These are phyloP conservation scores for Fragilaria crotonensis DNA, from an alignment of 108 stramenopile genomes.

Conservation along the genomic window DNA sequence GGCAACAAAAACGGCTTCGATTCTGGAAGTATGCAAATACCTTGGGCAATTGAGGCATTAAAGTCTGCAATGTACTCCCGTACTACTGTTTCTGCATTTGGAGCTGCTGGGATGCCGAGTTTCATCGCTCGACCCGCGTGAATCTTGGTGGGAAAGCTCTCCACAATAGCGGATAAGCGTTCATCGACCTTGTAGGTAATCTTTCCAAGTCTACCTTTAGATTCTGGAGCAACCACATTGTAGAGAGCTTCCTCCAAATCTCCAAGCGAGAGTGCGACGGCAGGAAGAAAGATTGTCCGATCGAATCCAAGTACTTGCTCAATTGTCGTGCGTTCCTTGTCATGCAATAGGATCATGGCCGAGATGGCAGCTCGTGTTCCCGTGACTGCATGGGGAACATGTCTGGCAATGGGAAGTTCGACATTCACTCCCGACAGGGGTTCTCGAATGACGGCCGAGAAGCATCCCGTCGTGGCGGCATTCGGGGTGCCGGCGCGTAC, in stretches of 20 bases:
- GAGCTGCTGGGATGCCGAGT: slow-evolving; percentile 30
- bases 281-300: slow-evolving; percentile 50
- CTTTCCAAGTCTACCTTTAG: slow-evolving; percentile 15
- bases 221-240: slow-evolving; percentile 17
- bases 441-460: slow-evolving; percentile 37
- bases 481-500: slow-evolving; percentile 50
- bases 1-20: not conserved
- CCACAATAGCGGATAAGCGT: slow-evolving; percentile 24
- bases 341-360: slow-evolving; percentile 38
- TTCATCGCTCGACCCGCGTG: slow-evolving; percentile 29
- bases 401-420: slow-evolving; percentile 33
- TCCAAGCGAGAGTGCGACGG: slow-evolving; percentile 25
- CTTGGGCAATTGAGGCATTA: slow-evolving; percentile 24
- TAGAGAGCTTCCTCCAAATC: slow-evolving; percentile 33
- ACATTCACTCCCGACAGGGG: slow-evolving; percentile 38
- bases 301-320: slow-evolving; percentile 38
- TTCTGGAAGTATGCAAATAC: slow-evolving; percentile 7
- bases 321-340: slow-evolving; percentile 12
- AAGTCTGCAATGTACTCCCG: slow-evolving; percentile 46
- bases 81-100: slow-evolving; percentile 29
- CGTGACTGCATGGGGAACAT: slow-evolving; percentile 43
- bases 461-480: slow-evolving; percentile 44
- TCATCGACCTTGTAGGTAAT: slow-evolving; percentile 41
- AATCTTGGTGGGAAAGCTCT: slow-evolving; percentile 42
- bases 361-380: slow-evolving; percentile 30